phyloP scores from a whole-genome alignment of 352 stramenopile species.

The Globisporangium cystogenes region DNA sequence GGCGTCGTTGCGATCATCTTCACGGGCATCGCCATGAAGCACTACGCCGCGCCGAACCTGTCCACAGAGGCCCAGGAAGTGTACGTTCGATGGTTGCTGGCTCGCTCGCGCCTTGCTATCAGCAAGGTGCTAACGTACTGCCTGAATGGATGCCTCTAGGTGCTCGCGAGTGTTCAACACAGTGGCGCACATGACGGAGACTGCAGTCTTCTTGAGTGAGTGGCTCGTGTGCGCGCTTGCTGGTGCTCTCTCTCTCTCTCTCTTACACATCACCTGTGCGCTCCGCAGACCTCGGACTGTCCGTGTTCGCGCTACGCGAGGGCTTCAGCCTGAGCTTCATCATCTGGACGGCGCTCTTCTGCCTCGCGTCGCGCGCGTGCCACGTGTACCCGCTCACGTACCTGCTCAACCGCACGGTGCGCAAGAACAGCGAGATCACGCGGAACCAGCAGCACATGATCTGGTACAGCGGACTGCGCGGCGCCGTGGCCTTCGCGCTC shows the following conservation, averaged over 20 bases:
- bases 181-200: constrained; percentile 89
- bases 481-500: constrained; percentile 90
- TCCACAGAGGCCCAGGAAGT: constrained; percentile 69
- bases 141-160: constrained; percentile 14
- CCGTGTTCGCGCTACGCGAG: constrained; percentile 78
- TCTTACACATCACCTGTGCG: background rate
- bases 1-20: constrained; percentile 95
- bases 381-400: constrained; percentile 88
- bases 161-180: constrained; percentile 88
- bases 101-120: background rate
- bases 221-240: background rate
- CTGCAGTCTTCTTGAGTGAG: constrained; percentile 90
- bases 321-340: constrained; percentile 84
- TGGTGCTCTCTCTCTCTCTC: background rate
- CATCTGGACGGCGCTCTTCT: constrained; percentile 83
- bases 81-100: constrained; percentile 26
- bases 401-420: constrained; percentile 44
- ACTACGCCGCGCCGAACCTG: constrained; percentile 88
- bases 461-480: constrained; percentile 92
- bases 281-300: constrained; percentile 82
- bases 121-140: background rate
- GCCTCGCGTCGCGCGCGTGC: constrained; percentile 71
- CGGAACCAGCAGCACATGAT: constrained; percentile 92
- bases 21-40: constrained; percentile 88
- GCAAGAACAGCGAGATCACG: constrained; percentile 62